Evolutionary conservation across 2,329 filamentous ascomycete genomes (phyloP).

Genomic region (Scedosporium minutisporum): DNA sequence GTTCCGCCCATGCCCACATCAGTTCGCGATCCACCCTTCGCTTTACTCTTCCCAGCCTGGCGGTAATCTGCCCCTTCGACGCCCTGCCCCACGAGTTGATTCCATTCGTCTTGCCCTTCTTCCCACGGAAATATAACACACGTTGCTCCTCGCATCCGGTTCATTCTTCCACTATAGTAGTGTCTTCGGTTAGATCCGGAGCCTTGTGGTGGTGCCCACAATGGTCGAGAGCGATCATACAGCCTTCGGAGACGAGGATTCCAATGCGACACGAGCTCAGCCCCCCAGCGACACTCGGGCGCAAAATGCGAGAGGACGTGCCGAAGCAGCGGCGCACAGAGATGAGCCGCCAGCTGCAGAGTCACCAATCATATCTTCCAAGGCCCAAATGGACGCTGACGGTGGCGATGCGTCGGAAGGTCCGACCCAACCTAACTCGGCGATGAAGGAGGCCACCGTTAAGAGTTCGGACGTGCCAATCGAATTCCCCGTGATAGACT

Average conservation of each 20-base stretch:
- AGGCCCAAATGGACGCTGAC: not conserved
- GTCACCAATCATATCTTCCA: no score
- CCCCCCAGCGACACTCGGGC: slow-evolving; percentile 1
- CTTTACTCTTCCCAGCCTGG: not conserved
- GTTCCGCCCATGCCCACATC: no score
- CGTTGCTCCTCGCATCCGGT: not conserved
- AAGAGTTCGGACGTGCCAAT: not conserved
- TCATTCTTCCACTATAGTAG: slow-evolving; percentile 16
- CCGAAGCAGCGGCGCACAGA: not conserved
- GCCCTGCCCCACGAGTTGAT: not conserved
- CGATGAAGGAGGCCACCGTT: not conserved
- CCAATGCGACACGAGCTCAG: not conserved
- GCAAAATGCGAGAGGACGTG: not conserved
- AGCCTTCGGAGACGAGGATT: not conserved
- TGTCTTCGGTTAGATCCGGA: slow-evolving; percentile 15
- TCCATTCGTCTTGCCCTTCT: not conserved
- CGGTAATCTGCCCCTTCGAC: not conserved
- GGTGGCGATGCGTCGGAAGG: not conserved
- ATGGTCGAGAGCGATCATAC: not conserved
- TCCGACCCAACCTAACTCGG: no score
- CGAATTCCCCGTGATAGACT: not conserved
- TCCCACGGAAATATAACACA: not conserved
- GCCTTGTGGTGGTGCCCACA: slow-evolving; percentile 1
- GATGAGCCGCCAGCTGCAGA: no score
- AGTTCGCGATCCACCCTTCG: no score